Conservation (phyloP, 2,329 filamentous ascomycete genomes). For the Dothidotthia symphoricarpi region DNA sequence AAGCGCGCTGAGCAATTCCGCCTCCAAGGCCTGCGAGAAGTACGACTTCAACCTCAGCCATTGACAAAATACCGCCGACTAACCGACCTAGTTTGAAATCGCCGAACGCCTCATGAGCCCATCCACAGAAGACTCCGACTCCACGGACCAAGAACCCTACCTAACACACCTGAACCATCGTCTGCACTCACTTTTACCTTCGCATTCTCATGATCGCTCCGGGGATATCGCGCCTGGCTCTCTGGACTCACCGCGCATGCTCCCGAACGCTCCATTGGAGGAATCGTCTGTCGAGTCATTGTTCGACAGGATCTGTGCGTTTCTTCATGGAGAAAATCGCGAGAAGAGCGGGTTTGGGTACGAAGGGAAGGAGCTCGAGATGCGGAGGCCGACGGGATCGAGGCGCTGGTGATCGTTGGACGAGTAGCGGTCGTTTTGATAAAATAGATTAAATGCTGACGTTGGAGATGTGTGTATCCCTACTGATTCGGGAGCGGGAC, state of each 20-base stretch:
- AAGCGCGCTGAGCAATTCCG: slow-evolving; percentile 35
- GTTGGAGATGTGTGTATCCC: too few relatives aligned
- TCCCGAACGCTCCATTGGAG: slow-evolving; percentile 23
- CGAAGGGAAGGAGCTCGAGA: slow-evolving; percentile 36
- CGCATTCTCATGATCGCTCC: slow-evolving; percentile 22
- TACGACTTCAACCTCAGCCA: slow-evolving; percentile 5
- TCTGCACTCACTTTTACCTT: slow-evolving; percentile 22
- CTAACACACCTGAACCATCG: slow-evolving; percentile 21
- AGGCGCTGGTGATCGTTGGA: slow-evolving; percentile 23
- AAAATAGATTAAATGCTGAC: too few relatives aligned
- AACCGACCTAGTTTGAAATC: slow-evolving; percentile 32
- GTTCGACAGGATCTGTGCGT: slow-evolving; percentile 21
- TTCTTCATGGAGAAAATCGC: slow-evolving; percentile 22
- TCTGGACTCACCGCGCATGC: slow-evolving; percentile 34
- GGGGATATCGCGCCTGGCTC: slow-evolving; percentile 39
- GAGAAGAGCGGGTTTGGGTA: slow-evolving; percentile 26
- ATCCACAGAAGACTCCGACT: slow-evolving; percentile 11
- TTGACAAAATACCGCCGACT: slow-evolving; percentile 3
- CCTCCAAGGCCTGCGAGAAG: slow-evolving; percentile 36
- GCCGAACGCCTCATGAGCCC: slow-evolving; percentile 30
- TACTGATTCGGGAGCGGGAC: too few relatives aligned
- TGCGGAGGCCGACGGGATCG: slow-evolving; percentile 34
- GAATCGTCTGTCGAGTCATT: slow-evolving; percentile 13
- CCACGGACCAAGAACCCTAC: slow-evolving; percentile 12
- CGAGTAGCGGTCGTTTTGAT: too few relatives aligned